Base-by-base conservation (phyloP, 2,329 filamentous ascomycete genomes). In the Xylariomycetidae sp. region DNA sequence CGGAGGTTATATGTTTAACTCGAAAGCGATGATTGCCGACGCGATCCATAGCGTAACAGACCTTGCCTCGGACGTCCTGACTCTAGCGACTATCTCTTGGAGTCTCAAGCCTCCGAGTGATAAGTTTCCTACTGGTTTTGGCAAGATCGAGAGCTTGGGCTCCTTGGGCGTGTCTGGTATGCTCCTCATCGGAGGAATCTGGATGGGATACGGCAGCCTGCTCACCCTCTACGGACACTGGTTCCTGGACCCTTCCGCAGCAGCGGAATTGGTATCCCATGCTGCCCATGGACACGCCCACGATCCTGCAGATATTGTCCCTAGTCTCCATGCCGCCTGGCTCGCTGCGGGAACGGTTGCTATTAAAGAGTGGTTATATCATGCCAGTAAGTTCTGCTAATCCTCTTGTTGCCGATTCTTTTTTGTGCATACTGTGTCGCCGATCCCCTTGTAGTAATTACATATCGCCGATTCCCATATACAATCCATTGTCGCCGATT, bases 341-440 rank as follows among this genome's bases (percentile, higher is more conserved):
- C 67, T 98, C 39, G 90, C 92, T 22, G 84, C 78, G 25, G 90
- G 87, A 14, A 95, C 88, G 2, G 92, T 98, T 37, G 62, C 88
- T 16, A 69, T 97, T 51, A 98, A 98, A 64, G 92, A 98, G 63
- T 98, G 89, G 87, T 69, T 98, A 16, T 98, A 97, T 58, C 82
- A 85, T 68, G 88, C 90, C 44, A 98, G 90, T 92, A 79, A 70
- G 85, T 77, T n/a, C n/a, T n/a, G n/a, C n/a, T n/a, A n/a, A n/a
- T n/a, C n/a, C n/a, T n/a, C n/a, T n/a, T n/a, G n/a, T n/a, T n/a
- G n/a, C 18, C 9, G 4, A 27, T 8, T 26, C 8, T 23, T 13
- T 15, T 26, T 16, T 25, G 25, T 19, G 27, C 15, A 36, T 23
- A 16, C 44, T 38, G 52, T 62, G 44, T 62, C 51, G n/a, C 6